phyloP scores from a whole-genome alignment of 208 protist genomes.

The Crithidia expoeki region DNA sequence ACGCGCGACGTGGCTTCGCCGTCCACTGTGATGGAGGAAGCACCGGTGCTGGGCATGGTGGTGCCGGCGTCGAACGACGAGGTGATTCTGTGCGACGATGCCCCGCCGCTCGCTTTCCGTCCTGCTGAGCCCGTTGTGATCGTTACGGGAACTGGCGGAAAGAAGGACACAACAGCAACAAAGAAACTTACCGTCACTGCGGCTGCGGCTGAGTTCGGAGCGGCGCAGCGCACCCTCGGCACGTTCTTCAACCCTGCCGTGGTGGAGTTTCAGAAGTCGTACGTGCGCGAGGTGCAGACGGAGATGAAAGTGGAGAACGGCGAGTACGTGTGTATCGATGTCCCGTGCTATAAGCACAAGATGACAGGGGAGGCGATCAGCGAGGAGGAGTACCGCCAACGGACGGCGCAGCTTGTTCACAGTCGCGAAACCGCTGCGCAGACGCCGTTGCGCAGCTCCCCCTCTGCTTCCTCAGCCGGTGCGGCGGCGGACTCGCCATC shows the following conservation, averaged over 20 bases:
- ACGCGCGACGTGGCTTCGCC: slow-evolving; percentile 1
- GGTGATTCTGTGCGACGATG: slow-evolving; percentile 81
- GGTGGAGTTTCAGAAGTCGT: slow-evolving; percentile 65
- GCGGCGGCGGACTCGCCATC: neutral
- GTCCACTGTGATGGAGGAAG: slow-evolving; percentile 3
- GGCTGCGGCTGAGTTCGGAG: slow-evolving; percentile 1
- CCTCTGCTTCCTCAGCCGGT: neutral
- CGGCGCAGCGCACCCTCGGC: slow-evolving; percentile 42
- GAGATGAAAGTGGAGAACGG: slow-evolving; percentile 59
- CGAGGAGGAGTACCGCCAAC: slow-evolving; percentile 67
- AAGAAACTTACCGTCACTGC: neutral
- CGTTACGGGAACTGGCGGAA: neutral
- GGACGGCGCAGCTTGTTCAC: slow-evolving; percentile 37
- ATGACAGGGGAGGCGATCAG: slow-evolving; percentile 57
- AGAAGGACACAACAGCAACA: neutral
- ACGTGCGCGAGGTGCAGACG: slow-evolving; percentile 60
- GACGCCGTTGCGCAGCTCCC: neutral
- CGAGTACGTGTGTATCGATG: slow-evolving; percentile 77
- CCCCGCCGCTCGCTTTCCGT: slow-evolving; percentile 68
- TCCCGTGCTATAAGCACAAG: slow-evolving; percentile 47
- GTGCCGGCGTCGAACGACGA: slow-evolving; percentile 69
- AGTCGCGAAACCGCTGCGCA: neutral
- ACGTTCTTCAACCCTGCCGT: slow-evolving; percentile 75
- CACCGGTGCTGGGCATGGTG: slow-evolving; percentile 46
- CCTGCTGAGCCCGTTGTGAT: slow-evolving; percentile 13